Evolutionary conservation across 495 filamentous ascomycete genomes (phyloP).

Genomic region (Talaromyces nanjingensis): DNA sequence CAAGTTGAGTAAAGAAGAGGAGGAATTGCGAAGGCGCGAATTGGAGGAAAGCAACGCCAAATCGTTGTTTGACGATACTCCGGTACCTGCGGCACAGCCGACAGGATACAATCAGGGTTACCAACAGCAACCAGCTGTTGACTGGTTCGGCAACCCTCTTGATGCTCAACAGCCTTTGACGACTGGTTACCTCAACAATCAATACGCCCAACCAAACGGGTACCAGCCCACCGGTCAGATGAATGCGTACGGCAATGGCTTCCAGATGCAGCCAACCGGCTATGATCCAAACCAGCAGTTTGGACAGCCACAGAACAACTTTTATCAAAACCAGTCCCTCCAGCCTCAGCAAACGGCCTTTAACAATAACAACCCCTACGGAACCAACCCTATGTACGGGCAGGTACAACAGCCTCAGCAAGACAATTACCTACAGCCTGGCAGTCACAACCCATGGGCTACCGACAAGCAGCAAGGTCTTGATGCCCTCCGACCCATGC

Average conservation of each 20-base stretch:
- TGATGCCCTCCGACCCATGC: slow-evolving; percentile 41
- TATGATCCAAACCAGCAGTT: slow-evolving; percentile 52
- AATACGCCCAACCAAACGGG: slow-evolving; percentile 68
- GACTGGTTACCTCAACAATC: slow-evolving; percentile 79
- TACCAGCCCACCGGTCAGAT: slow-evolving; percentile 59
- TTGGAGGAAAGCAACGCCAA: slow-evolving; percentile 84
- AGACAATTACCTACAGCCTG: slow-evolving; percentile 56
- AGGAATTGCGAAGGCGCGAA: slow-evolving; percentile 78
- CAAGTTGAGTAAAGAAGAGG: slow-evolving; percentile 92
- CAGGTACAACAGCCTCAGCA: slow-evolving; percentile 46
- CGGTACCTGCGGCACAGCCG: slow-evolving; percentile 61
- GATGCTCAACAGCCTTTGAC: slow-evolving; percentile 65
- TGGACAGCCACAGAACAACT: slow-evolving; percentile 44
- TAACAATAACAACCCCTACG: slow-evolving; percentile 62
- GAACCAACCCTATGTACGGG: slow-evolving; percentile 35
- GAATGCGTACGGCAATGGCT: slow-evolving; percentile 59
- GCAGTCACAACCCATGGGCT: slow-evolving; percentile 77
- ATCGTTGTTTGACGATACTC: slow-evolving; percentile 81
- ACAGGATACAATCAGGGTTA: slow-evolving; percentile 95
- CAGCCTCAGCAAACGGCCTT: slow-evolving; percentile 73
- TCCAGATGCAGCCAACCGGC: slow-evolving; percentile 55
- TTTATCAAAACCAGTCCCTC: slow-evolving; percentile 44
- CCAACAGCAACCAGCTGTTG: slow-evolving; percentile 89
- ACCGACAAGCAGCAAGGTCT: slow-evolving; percentile 34
- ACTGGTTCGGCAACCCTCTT: slow-evolving; percentile 94